A percentile compares a stretch with the other conserved stretches of the same genome.
Conservation (phyloP, 306 rosid species). For the Begonia fuchsioides region DNA sequence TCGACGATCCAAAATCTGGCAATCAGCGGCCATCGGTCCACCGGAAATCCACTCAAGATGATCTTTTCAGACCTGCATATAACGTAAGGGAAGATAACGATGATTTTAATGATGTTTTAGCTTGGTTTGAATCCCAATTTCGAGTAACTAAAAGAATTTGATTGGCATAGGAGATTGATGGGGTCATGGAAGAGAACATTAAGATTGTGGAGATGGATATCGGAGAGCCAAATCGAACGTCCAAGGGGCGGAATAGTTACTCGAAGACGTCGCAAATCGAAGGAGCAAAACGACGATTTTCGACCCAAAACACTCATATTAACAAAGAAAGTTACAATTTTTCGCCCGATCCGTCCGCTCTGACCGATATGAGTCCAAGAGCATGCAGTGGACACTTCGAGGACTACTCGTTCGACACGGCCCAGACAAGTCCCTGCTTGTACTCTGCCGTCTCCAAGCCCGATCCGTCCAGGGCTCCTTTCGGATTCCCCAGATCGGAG, state of each 20-base stretch:
- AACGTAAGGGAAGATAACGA: no score
- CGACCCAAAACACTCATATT: slow-evolving; percentile 19
- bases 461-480: slow-evolving; percentile 34
- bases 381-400: slow-evolving; percentile 64
- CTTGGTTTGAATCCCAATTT: no score
- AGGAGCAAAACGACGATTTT: slow-evolving; percentile 14
- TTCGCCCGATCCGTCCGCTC: slow-evolving; percentile 54
- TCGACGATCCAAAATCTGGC: slow-evolving; percentile 24
- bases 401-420: slow-evolving; percentile 41
- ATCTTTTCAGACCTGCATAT: slow-evolving; percentile 21
- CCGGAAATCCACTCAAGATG: slow-evolving; percentile 34
- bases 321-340: slow-evolving; percentile 41
- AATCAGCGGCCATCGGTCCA: slow-evolving; percentile 29
- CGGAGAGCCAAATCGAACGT: slow-evolving; percentile 29
- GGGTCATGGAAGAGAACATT: slow-evolving; percentile 59
- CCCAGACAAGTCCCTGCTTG: slow-evolving; percentile 65
- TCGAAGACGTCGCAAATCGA: slow-evolving; percentile 19
- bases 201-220: slow-evolving; percentile 91
- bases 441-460: slow-evolving; percentile 36
- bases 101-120: no score
- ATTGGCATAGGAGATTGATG: slow-evolving; percentile 40
- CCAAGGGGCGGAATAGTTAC: slow-evolving; percentile 41
- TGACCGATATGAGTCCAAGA: slow-evolving; percentile 53
- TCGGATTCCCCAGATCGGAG: slow-evolving; percentile 46
- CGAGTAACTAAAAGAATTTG: no score